phyloP scores from a whole-genome alignment of 73 alveolate genomes.

The Paramecium octaurelia region DNA sequence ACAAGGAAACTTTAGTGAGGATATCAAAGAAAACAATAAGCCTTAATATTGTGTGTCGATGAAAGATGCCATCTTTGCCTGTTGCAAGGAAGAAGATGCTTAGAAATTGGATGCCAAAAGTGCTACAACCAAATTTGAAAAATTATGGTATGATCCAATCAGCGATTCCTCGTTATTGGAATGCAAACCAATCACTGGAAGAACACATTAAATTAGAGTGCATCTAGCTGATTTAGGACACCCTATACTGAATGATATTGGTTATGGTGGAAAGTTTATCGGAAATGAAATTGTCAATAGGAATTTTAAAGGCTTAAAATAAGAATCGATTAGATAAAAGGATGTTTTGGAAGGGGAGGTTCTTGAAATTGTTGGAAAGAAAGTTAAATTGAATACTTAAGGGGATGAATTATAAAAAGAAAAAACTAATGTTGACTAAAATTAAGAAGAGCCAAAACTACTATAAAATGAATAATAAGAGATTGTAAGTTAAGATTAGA shows the following conservation, averaged over 20 bases:
- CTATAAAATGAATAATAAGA: not conserved
- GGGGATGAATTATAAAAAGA: not conserved
- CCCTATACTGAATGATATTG: constrained; percentile 94
- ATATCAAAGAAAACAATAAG: constrained; percentile 57
- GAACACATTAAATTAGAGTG: constrained; percentile 98
- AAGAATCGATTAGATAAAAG: not conserved
- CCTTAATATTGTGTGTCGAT: constrained; percentile 73
- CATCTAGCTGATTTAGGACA: constrained; percentile 90
- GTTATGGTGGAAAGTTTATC: constrained; percentile 69
- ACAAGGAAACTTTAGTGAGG: constrained; percentile 80
- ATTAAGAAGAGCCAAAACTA: not conserved
- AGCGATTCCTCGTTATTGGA: constrained; percentile 86
- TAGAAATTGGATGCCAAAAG: constrained; percentile 66
- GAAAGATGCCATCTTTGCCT: constrained; percentile 78
- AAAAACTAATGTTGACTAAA: not conserved
- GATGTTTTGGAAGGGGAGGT: not conserved
- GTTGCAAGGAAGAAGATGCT: constrained; percentile 69
- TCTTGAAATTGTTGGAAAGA: not conserved
- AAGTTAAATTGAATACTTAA: not conserved
- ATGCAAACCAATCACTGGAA: constrained; percentile 96
- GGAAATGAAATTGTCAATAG: constrained; percentile 44
- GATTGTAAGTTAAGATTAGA: not conserved
- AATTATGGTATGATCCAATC: constrained; percentile 85
- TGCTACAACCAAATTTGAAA: constrained; percentile 88
- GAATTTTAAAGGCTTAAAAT: not conserved